Base-by-base conservation (phyloP, 352 stramenopile species). In the Aphanomyces euteiches region DNA sequence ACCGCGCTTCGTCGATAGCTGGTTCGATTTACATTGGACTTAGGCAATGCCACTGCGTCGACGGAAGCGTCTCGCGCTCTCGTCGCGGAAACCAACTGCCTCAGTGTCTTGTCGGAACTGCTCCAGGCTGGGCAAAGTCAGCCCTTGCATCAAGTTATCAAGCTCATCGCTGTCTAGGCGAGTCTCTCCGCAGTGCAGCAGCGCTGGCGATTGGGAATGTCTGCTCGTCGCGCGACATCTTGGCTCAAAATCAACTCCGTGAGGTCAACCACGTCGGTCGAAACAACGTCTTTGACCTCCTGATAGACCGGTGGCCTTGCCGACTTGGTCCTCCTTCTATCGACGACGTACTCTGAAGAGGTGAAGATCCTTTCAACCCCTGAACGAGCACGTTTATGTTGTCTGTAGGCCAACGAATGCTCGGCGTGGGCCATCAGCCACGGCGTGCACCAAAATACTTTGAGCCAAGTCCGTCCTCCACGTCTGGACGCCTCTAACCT, bases 171-270 rank as follows among this genome's bases (percentile, higher is more conserved):
- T 28, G 28, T 28, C 41, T 10, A 70, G 64, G 64, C 38, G 64
- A 70, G 28, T n/a, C 64, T 2, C 43, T 70, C 28, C 64, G 64
- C 1, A 36, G 64, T 19, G 48, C 64, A 10, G 64, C 64, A 5
- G 64, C 64, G 6, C 40, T 70, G 13, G 56, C 64, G 34, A 70
- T 70, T 10, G 64, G 64, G 40, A 70, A 70, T 39, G 43, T 70
- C 8, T 43, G 59, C 34, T 70, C 64, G 45, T 39, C 43, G 3
- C 64, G 64, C 40, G 64, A 70, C 40, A 41, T 70, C 0, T 37
- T 43, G 43, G 64, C 64, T 5, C 64, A 70, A 28, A 70, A 70
- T 17, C 53, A 48, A 37, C 28, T 70, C 7, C 64, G 64, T 5
- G 64, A 70, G 38, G 64, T 70, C 1, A 28, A 28, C 28, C 28